Conservation (phyloP, 2,329 filamentous ascomycete genomes). For the Penicillium brasilianum region DNA sequence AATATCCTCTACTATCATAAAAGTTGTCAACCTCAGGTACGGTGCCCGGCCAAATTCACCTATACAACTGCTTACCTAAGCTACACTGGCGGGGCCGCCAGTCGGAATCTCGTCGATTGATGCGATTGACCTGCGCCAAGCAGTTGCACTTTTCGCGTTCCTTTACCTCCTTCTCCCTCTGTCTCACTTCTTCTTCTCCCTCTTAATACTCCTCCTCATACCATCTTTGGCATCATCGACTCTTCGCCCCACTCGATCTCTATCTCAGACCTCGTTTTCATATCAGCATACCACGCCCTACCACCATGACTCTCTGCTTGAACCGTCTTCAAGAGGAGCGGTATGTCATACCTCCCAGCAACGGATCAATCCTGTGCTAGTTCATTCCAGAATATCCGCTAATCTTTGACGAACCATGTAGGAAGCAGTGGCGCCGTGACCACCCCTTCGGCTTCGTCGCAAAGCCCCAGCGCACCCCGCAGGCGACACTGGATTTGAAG, state of each 20-base stretch:
- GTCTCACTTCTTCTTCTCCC: neutral
- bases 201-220: neutral
- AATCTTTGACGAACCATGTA: conserved; percentile 46
- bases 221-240: neutral
- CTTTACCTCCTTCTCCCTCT: neutral
- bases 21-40: too few relatives aligned
- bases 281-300: neutral
- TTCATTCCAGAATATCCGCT: conserved; percentile 9
- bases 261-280: neutral
- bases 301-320: conserved; percentile 80
- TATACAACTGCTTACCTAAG: conserved; percentile 12
- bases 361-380: too few relatives aligned
- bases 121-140: conserved; percentile 7
- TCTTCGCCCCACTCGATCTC: neutral
- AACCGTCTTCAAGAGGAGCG: conserved; percentile 88
- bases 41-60: too few relatives aligned
- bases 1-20: too few relatives aligned
- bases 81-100: conserved; percentile 7
- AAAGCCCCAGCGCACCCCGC: conserved; percentile 77
- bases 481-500: conserved; percentile 88
- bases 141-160: neutral
- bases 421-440: conserved; percentile 95
- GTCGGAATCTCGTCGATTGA: conserved; percentile 3
- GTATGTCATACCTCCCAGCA: conserved; percentile 55
- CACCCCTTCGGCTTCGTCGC: conserved; percentile 98